A percentile compares a stretch with the other conserved stretches of the same genome.
These are phyloP conservation scores for Cercis canadensis DNA, from an alignment of 306 rosid species.

Conservation along the genomic window DNA sequence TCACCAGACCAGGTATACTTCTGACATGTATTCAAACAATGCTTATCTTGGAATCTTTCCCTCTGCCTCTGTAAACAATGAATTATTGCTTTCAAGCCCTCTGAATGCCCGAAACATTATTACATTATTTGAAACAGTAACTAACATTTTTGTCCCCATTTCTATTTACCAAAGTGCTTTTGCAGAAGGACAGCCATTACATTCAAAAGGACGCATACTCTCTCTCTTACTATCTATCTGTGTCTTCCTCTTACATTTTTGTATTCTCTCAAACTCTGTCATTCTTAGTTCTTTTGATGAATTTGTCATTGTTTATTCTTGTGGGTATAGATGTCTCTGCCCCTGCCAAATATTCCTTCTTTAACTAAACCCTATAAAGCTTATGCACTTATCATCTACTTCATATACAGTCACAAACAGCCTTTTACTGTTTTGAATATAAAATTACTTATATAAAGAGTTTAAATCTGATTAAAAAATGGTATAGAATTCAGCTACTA, in stretches of 20 bases:
- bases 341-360: conserved; percentile 67
- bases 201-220: conserved; percentile 43
- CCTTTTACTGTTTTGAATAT: conserved; percentile 67
- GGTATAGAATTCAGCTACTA: conserved; percentile 23
- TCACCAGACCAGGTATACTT: conserved; percentile 48
- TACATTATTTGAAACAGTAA: conserved; percentile 51
- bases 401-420: conserved; percentile 82
- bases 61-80: conserved; percentile 44
- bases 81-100: conserved; percentile 52
- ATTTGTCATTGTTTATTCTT: conserved; percentile 51
- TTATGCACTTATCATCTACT: conserved; percentile 51
- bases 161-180: conserved; percentile 34
- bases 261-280: conserved; percentile 45
- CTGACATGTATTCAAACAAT: conserved; percentile 56
- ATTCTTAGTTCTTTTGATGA: conserved; percentile 40
- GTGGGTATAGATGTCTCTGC: conserved; percentile 35
- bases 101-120: conserved; percentile 48
- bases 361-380: conserved; percentile 90
- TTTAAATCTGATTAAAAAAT: conserved; percentile 3
- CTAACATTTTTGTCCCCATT: conserved; percentile 55
- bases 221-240: too few species aligned
- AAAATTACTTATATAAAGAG: conserved; percentile 5
- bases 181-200: conserved; percentile 52
- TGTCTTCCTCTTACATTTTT: conserved; percentile 11
- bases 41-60: conserved; percentile 76